A percentile compares a stretch with the other conserved stretches of the same genome.
These are phyloP conservation scores for Allantophomopsis lycopodina DNA, from an alignment of 2,329 filamentous ascomycete species.

Conservation along the genomic window DNA sequence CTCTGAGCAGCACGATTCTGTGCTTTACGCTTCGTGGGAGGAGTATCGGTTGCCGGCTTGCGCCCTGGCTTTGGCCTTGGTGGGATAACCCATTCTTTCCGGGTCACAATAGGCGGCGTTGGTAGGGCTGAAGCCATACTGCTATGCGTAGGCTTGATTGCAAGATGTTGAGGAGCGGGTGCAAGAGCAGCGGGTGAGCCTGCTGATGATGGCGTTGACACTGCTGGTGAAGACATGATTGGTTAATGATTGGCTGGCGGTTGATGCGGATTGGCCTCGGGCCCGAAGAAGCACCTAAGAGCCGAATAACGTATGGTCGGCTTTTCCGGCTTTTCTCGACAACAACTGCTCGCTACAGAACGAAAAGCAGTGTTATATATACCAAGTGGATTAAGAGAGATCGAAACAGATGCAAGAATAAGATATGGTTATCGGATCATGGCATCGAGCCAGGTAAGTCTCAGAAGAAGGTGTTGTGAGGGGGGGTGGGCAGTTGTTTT, in stretches of 20 bases:
- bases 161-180: constrained; percentile 19
- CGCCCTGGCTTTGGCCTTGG: constrained; percentile 79
- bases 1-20: constrained; percentile 90
- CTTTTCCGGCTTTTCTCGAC: too few species aligned
- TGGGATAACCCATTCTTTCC: constrained; percentile 76
- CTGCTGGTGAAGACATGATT: constrained; percentile 23
- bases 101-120: constrained; percentile 45
- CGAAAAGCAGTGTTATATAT: too few species aligned
- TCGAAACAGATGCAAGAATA: too few species aligned
- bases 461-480: neutral
- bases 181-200: constrained; percentile 20
- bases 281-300: neutral
- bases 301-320: too few species aligned
- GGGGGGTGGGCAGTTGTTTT: neutral
- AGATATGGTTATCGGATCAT: too few species aligned
- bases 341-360: too few species aligned
- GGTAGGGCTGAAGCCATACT: constrained; percentile 20
- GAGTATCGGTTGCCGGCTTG: constrained; percentile 87
- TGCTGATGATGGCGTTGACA: constrained; percentile 23
- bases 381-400: too few species aligned
- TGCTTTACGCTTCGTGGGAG: constrained; percentile 82
- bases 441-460: too few species aligned
- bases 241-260: constrained; percentile 11
- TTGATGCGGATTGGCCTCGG: neutral
- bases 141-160: constrained; percentile 20